Evolutionary conservation across 441 rosid genomes (phyloP), one percentile per base, ranked within the genome.

Genomic region (Isatis lusitanica): DNA sequence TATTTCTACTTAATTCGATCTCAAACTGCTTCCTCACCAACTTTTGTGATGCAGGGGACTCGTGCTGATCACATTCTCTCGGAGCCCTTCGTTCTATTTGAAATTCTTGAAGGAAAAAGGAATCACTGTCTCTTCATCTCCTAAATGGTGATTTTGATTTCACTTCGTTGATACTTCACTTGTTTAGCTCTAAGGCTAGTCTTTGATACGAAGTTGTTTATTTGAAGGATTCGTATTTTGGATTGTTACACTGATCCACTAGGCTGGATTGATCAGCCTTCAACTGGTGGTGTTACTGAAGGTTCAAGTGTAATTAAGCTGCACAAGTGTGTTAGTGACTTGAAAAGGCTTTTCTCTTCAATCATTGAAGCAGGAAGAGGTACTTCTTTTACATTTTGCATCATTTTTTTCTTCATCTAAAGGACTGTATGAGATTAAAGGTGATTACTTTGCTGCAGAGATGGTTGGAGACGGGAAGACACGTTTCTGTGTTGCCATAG

Each of bases 241-340:
- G 99, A 95, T 82, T 95, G 97, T 80, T 95, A 86, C 73, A 83
- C 84, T 30, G 97, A 95, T 83, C 97, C 97, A 79, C 82, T 86
- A 35, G 96, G 99, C 46, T 95, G 98, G 99, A 88, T 87, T 81
- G 80, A 73, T 75, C 70, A 63, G 56, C 61, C 86, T 21, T 33
- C 43, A 48, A 79, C 63, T 70, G 36, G 24, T 70, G 36, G 24
- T 79, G 63, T 72, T 1, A 21, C 4, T 62, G 86, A 78, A 79
- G 66, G 80, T 73, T 77, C 83, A n/a, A 52, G 73, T 36, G 42
- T 75, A 43, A 55, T 81, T 39, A 77, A 39, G 47, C 30, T 83
- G 63, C 77, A 78, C 46, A 87, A 73, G 77, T 81, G 83, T 81
- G 94, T 90, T 75, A 88, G 80, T 67, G 85, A 93, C 78, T 62